Evolutionary conservation across 805 yeast genomes (phyloP).

Genomic region (Myxozyma sirexii): DNA sequence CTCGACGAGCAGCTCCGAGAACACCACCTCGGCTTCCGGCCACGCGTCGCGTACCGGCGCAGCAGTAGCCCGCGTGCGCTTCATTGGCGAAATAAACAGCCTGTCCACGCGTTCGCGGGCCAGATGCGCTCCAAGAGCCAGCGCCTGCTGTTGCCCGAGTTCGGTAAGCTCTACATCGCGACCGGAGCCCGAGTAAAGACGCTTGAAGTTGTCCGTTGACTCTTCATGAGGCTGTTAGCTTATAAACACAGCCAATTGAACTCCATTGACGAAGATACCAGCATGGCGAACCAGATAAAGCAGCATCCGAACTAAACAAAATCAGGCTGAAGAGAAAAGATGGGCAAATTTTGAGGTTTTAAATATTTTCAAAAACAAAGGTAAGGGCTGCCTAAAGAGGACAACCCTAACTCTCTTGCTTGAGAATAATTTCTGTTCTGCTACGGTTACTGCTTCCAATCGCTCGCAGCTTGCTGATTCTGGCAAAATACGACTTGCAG

Average conservation of each 20-base stretch:
- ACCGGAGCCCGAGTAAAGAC: slow-evolving; percentile 26
- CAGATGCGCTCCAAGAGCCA: slow-evolving; percentile 10
- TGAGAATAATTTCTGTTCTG: not conserved
- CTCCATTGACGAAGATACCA: slow-evolving; percentile 15
- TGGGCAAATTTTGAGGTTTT: too few species aligned
- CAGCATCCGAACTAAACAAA: slow-evolving; percentile 7
- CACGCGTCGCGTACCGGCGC: slow-evolving; percentile 2
- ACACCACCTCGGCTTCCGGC: slow-evolving; percentile 9
- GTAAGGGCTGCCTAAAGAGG: not conserved
- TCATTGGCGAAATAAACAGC: slow-evolving; percentile 18
- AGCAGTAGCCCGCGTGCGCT: slow-evolving; percentile 24
- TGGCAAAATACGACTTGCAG: not conserved
- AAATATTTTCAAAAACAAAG: not conserved
- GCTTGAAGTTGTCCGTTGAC: slow-evolving; percentile 24
- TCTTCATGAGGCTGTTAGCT: slow-evolving; percentile 1
- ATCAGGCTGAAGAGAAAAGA: not conserved
- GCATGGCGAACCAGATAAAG: slow-evolving; percentile 30
- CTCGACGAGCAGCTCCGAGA: slow-evolving; percentile 19
- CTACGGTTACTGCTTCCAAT: not conserved
- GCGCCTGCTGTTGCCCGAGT: slow-evolving; percentile 26
- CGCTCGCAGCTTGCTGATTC: not conserved
- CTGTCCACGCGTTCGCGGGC: not conserved
- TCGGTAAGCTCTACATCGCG: slow-evolving; percentile 28
- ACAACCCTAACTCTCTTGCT: too few species aligned
- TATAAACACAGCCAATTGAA: too few species aligned